Evolutionary conservation across 192 early-diverging fungal genomes (phyloP), one percentile per base, ranked within the genome.

Genomic region (Backusella morwellensis): DNA sequence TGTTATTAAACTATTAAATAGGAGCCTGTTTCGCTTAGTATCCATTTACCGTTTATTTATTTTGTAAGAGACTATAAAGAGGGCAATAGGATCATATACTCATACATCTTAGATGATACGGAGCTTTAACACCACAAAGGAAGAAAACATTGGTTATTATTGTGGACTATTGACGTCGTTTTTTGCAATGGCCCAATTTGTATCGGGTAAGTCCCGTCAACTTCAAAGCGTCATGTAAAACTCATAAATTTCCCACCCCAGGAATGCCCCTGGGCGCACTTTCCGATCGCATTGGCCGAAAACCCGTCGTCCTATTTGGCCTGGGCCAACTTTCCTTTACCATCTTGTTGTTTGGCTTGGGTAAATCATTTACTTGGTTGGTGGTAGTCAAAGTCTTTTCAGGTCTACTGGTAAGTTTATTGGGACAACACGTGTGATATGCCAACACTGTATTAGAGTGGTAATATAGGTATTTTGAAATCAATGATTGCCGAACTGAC

Each of bases 401-500:
- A 68, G 91, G 94, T 0, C 38, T 91, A 19, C 70, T 91, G 15
- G 75, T 73, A 76, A 73, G 63, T 59, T 11, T 1, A 29, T 29
- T 29, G 32, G 32, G 1, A 32, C 1, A 32, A 1, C 32, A 32
- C 2, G 32, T 32, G 32, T 32, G 32, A 3, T 32, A 32, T 32
- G 32, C 32, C 32, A 32, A 32, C 32, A 32, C 32, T 32, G 32
- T 32, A 32, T 32, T 32, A 87, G 81, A 90, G 89, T 69, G 93
- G 88, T 0, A 91, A 88, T 75, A 77, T 88, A 15, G 88, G 92
- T 6, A 90, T 95, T 19, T 82, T 91, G 34, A 95, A 93, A 66
- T 44, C 89, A 14, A 86, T 92, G 26, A 75, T 95, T 44, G 92
- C 89, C 8, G 95, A 96, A 81, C 82, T 96, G 34, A 90, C 93